Conservation (phyloP, 1,284 basidiomycete species). For the Trichosporon coremiiforme region DNA sequence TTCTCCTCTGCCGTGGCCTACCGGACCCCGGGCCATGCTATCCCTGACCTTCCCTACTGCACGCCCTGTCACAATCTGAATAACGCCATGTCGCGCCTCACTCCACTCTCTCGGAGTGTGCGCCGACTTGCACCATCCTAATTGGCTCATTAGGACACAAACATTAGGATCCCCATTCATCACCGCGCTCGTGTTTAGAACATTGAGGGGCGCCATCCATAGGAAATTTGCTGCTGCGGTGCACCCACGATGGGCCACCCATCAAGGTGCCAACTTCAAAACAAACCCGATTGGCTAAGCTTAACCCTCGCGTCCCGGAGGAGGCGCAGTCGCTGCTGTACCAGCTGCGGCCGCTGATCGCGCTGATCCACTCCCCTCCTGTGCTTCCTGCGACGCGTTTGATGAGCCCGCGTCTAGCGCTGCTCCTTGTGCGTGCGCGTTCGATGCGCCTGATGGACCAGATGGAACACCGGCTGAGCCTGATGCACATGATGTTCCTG, state of each 20-base stretch:
- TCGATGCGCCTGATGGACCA: not conserved
- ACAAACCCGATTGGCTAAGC: not conserved
- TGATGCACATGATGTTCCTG: not conserved
- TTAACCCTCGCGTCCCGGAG: not conserved
- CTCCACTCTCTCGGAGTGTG: not conserved
- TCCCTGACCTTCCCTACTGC: not conserved
- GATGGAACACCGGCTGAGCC: not conserved
- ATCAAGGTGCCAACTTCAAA: too few relatives aligned
- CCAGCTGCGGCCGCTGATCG: not conserved
- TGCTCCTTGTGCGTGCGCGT: not conserved
- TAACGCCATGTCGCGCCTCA: constrained; percentile 5
- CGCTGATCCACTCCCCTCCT: constrained; percentile 5
- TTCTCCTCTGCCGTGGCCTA: too few relatives aligned
- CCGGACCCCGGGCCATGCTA: not conserved
- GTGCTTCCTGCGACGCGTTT: not conserved
- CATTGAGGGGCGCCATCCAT: not conserved
- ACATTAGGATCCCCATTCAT: constrained; percentile 13
- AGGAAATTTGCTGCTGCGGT: not conserved
- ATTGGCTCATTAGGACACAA: not conserved
- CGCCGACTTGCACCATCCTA: not conserved
- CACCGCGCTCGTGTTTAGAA: not conserved
- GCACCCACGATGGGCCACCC: not conserved
- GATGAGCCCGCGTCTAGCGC: not conserved
- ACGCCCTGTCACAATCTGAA: not conserved
- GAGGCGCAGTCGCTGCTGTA: too few relatives aligned